Base-by-base conservation (phyloP, 768 basidiomycete species). In the Russula emetica region DNA sequence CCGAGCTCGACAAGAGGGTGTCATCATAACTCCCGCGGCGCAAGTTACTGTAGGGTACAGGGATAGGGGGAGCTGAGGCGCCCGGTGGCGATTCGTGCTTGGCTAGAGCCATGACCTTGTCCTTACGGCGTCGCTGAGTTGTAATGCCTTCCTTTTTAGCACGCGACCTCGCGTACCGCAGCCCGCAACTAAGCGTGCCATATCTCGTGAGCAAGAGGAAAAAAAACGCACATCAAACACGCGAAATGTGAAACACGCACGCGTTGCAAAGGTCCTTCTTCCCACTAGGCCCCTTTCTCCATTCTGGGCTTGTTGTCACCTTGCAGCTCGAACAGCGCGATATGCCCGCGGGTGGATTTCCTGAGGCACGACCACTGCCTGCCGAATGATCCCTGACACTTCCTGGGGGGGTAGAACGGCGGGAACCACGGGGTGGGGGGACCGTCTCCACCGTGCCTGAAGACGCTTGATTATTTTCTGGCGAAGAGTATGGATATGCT, bases 241-340 rank as follows among this genome's bases (percentile, higher is more conserved):
- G 67, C 28, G 61, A 59, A 67, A 68, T 55, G 51, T 66, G 60
- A 67, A 72, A 69, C 67, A 82, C 89, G 79, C 76, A 93, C 88
- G 92, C 92, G 77, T 94, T 94, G 74, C 92, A 94, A 30, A 94
- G 79, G 73, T 94, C 91, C 76, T 94, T 94, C 74, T 89, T 88
- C 30, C 92, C 92, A 70, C 83, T 91, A 58, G 91, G 90, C 22
- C 92, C 92, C 74, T 94, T 94, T 72, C 92, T 79, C 92, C 92
- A 94, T 74, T 94, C 92, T 0, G 92, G 92, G 71, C 91, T 93
- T 9, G 82, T 81, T 8, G 87, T 91, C 13, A 81, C 86, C 74
- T 86, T 88, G 75, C 92, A 94, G 72, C 88, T 90, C 24, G 85
- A 82, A 74, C 92, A 94, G 69, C 82, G 82, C 62, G 81, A 72